Evolutionary conservation across 192 early-diverging fungal species (phyloP), one percentile per base, ranked within the genome.

Genomic region (Chytriomyces sp.): DNA sequence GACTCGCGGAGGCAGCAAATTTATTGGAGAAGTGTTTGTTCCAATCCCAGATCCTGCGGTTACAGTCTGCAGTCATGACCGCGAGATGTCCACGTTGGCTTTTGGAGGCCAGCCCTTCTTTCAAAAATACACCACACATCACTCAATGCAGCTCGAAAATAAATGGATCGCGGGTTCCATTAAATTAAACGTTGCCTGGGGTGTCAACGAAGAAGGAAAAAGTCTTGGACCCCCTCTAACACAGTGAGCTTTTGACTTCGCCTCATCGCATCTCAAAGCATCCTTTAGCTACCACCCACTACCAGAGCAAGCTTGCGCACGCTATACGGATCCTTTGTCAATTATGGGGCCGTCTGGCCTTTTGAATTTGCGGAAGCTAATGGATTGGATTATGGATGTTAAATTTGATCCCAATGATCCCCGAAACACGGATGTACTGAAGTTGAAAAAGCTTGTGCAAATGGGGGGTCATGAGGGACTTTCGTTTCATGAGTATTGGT

Each of bases 371-470:
- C 63, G 74, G 34, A 78, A 76, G 58, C 52, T 77, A 49, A 74
- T 78, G 80, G 80, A 85, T 59, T 82, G 79, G 83, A 75, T 82
- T 31, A 58, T 59, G 36, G 74, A 78, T 12, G 41, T 74, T 2
- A 55, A 54, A 26, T 36, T 84, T n/a, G 83, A 84, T 72, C 81
- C 81, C 3, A 82, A 84, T 44, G 83, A 84, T 65, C 83, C 80
- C 8, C 37, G 77, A 72, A 84, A 84, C 55, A 32, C 34, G 10
- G 68, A 83, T 38, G 41, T 84, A 3, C 33, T 83, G 36, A 17
- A 59, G 57, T 40, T 84, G 32, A 81, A 76, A 49, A 36, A 70
- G 38, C 52, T 82, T n/a, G 64, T 82, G 7, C 72, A 77, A 52
- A 64, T 44, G 64, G 61, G 74, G 10, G 71, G 59, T 44, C 49